Base-by-base conservation (phyloP, 306 rosid species). In the Dalbergia oliveri region DNA sequence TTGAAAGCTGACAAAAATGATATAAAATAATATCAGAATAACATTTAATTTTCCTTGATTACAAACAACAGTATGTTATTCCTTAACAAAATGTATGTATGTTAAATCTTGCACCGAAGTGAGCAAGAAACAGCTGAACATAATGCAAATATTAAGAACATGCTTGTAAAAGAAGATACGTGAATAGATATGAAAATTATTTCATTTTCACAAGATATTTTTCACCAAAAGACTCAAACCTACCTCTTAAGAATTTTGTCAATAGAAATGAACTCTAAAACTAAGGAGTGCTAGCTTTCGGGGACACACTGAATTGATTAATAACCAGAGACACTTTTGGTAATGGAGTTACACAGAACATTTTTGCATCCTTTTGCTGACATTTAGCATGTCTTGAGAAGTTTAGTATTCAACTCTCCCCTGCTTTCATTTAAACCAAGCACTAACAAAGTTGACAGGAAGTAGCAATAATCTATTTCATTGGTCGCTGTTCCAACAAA, bases 1-100 rank as follows among this genome's bases (percentile, higher is more conserved):
- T 70, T 31, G 31, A 70, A 18, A 50, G 47, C 18, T 49, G 19
- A 49, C 33, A 15, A 26, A 50, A 69, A 21, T 16, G 2, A 23
- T 47, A 50, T 70, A 15, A 70, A 70, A 50, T 47, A 69, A 49
- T 31, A 70, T 50, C 62, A 70, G 12, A 41, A 11, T 69, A 33
- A 69, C 44, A 14, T 50, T 50, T 69, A 5, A 6, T 45, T 31
- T 50, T 49, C 60, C 73, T 45, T 23, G 6, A 47, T 47, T 45
- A 47, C 21, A 47, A 47, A 68, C 19, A 68, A 23, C 45, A 43
- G 56, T 44, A 66, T 66, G 18, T 66, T 41, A 41, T 41, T 66
- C 19, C n/a, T 43, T 66, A 66, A 66, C 54, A 21, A 5, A 15
- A 37, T 0, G 35, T 23, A 10, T 6, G 57, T 3, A 1, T 5